Conservation (phyloP, 192 early-diverging fungal genomes). For the Globomyces pollinis-pini region DNA sequence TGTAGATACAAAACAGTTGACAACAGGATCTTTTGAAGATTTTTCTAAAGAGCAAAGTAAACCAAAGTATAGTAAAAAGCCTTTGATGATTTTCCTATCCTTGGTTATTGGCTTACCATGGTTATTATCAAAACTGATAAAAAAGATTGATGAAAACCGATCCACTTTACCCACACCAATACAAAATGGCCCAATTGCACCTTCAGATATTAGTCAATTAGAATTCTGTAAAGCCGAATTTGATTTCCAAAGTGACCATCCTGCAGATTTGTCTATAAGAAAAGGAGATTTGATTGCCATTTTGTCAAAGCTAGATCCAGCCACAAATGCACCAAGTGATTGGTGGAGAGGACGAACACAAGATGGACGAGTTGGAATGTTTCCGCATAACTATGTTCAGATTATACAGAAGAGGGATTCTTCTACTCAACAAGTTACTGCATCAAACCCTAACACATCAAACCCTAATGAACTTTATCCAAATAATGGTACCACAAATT, state of each 20-base stretch:
- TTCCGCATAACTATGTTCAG: slow-evolving; percentile 89
- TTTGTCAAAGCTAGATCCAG: slow-evolving; percentile 67
- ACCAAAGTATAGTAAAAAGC: slow-evolving; percentile 35
- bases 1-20: slow-evolving; percentile 66
- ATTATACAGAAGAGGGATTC: slow-evolving; percentile 84
- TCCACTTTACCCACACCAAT: slow-evolving; percentile 21
- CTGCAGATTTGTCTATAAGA: slow-evolving; percentile 73
- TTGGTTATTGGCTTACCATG: slow-evolving; percentile 87
- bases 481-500: too few species aligned
- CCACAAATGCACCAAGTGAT: slow-evolving; percentile 61
- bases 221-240: slow-evolving; percentile 88
- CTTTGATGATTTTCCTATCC: slow-evolving; percentile 75
- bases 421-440: too few species aligned
- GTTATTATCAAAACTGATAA: slow-evolving; percentile 81
- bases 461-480: too few species aligned
- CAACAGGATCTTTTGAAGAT: slow-evolving; percentile 55
- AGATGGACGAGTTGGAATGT: slow-evolving; percentile 75
- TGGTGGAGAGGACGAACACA: slow-evolving; percentile 92
- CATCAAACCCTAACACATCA: too few species aligned
- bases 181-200: not conserved
- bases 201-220: slow-evolving; percentile 41
- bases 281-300: slow-evolving; percentile 88
- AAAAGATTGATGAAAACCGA: slow-evolving; percentile 51
- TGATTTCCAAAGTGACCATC: slow-evolving; percentile 66
- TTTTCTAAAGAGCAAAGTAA: slow-evolving; percentile 2